These are phyloP conservation scores for Lactifluus pinguis DNA, from an alignment of 768 basidiomycete species.

Conservation along the genomic window DNA sequence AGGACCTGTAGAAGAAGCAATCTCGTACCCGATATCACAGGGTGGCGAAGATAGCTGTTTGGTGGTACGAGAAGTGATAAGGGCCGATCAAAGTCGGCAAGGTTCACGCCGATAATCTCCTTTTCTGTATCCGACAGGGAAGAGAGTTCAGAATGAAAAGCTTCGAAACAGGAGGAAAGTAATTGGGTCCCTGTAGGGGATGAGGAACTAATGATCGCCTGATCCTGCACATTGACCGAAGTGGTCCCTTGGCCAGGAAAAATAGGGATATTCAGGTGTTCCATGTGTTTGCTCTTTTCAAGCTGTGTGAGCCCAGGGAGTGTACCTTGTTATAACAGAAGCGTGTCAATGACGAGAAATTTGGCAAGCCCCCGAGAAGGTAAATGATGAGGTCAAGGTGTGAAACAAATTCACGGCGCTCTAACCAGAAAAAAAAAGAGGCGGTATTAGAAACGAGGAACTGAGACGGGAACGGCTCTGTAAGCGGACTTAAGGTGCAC, in stretches of 20 bases:
- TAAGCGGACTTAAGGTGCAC: not conserved
- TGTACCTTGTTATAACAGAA: not conserved
- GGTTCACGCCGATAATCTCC: slow-evolving; percentile 27
- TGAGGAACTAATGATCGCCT: slow-evolving; percentile 35
- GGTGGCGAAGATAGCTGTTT: slow-evolving; percentile 34
- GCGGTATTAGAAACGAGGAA: not conserved
- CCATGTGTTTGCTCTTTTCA: not conserved
- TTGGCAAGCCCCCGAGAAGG: not conserved
- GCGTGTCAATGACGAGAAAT: not conserved
- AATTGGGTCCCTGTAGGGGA: slow-evolving; percentile 36
- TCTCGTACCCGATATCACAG: slow-evolving; percentile 39
- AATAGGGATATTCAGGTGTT: slow-evolving; percentile 33
- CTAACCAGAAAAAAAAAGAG: not conserved
- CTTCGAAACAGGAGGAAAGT: slow-evolving; percentile 42
- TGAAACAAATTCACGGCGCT: not conserved
- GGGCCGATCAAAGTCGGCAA: slow-evolving; percentile 36
- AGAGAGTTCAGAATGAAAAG: slow-evolving; percentile 41
- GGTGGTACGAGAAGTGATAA: slow-evolving; percentile 29
- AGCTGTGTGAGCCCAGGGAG: not conserved
- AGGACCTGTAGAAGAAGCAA: slow-evolving; percentile 46
- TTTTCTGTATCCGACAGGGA: slow-evolving; percentile 34
- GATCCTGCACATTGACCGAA: slow-evolving; percentile 28
- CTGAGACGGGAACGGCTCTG: not conserved
- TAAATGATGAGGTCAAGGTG: not conserved
- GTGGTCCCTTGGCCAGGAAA: slow-evolving; percentile 51